Conservation (phyloP, 805 yeast species). For the Starmerella floricola region DNA sequence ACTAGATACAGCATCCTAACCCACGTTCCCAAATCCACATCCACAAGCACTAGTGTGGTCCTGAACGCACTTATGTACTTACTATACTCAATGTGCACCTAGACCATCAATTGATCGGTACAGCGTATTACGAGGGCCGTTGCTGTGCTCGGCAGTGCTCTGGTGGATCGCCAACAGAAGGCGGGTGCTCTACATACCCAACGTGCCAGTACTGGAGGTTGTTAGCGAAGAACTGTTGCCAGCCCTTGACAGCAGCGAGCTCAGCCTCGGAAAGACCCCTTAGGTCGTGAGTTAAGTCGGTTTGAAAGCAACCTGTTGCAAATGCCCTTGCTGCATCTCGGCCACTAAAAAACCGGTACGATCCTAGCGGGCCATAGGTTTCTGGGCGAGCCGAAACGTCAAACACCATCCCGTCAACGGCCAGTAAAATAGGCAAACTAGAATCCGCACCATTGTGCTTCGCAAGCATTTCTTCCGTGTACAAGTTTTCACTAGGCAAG, state of each 20-base stretch:
- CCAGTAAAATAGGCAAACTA: slow-evolving; percentile 43
- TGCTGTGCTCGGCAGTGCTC: slow-evolving; percentile 32
- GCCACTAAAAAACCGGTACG: slow-evolving; percentile 49
- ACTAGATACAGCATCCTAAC: too few relatives aligned
- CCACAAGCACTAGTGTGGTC: too few relatives aligned
- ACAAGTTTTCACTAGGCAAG: slow-evolving; percentile 20
- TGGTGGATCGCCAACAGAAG: slow-evolving; percentile 40
- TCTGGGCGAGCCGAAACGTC: slow-evolving; percentile 45
- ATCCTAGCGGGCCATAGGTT: slow-evolving; percentile 49
- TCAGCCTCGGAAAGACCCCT: slow-evolving; percentile 45
- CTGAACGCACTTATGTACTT: too few relatives aligned
- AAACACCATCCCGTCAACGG: slow-evolving; percentile 47
- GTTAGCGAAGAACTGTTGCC: slow-evolving; percentile 42
- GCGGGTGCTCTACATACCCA: slow-evolving; percentile 41
- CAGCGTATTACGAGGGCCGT: slow-evolving; percentile 11
- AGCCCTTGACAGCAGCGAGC: slow-evolving; percentile 33
- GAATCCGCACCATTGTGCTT: slow-evolving; percentile 41
- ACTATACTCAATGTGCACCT: slow-evolving; percentile 30
- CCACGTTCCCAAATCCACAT: too few relatives aligned
- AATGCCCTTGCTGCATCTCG: slow-evolving; percentile 57
- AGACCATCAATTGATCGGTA: slow-evolving; percentile 30
- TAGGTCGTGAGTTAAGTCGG: slow-evolving; percentile 53
- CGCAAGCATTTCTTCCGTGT: slow-evolving; percentile 39
- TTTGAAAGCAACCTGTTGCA: slow-evolving; percentile 56
- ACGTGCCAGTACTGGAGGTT: slow-evolving; percentile 48